Base-by-base conservation (phyloP, 148 eudicot genomes). In the Simmondsia chinensis region DNA sequence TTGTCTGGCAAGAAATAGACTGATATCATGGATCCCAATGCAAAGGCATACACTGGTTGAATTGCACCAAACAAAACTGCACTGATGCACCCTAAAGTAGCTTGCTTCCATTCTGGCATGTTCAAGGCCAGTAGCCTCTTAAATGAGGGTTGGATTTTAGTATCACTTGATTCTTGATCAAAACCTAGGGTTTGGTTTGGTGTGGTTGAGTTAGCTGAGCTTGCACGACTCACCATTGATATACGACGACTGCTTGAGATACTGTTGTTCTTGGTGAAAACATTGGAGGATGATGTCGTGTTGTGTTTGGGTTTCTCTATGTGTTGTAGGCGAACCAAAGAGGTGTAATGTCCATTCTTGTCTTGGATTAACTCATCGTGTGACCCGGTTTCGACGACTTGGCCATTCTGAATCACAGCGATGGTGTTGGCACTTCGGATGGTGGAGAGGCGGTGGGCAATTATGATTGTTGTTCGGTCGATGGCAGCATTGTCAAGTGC, bases 41-140 rank as follows among this genome's bases (percentile, higher is more conserved):
- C 49, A 30, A 38, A 73, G 0, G 70, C 56, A 43, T 72, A 64
- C 9, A 59, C 10, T 3, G 83, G 79, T 19, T 72, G 83, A 17
- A 72, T 30, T 11, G 65, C 70, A 6, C 83, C 79, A 22, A 58
- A 65, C 1, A 52, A 5, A 3, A 37, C 48, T n/a, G 83, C 79
- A 9, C 67, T 39, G 12, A 63, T 1, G 15, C 79, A 65, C 16
- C 79, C 83, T 2, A 60, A 30, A 7, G 48, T 4, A 1, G 68
- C 83, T 16, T 68, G 73, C 44, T 57, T 77, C 83, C 83, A 77
- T 49, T 77, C 83, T 0, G 83, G 79, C 14, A 17, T 22, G 32
- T 77, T 77, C 61, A 77, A 47, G 6, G 52, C 61, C 12, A 70
- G 17, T 20, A 70, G 33, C 33, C 61, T 70, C 23, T 46, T 48